phyloP scores from a whole-genome alignment of 805 yeast genomes.

The Candida fluviatilis region DNA sequence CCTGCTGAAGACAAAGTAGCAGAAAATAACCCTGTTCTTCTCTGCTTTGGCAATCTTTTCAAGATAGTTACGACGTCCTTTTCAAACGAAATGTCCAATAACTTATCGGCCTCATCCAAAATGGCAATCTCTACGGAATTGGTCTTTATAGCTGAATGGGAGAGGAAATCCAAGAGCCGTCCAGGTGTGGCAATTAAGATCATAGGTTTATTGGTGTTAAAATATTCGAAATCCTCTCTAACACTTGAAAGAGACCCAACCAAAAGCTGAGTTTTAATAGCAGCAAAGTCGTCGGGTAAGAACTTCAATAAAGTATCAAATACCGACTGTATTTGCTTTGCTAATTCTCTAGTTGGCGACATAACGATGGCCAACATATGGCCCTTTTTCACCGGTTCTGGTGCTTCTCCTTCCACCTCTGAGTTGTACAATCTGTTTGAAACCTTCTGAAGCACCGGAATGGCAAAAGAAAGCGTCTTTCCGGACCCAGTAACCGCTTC shows the following conservation, averaged over 20 bases:
- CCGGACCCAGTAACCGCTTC: constrained; percentile 99
- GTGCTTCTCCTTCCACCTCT: constrained; percentile 15
- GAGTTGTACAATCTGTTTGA: constrained; percentile 23
- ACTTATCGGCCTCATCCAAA: constrained; percentile 89
- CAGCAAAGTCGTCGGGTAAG: constrained; percentile 44
- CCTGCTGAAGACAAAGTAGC: constrained; percentile 90
- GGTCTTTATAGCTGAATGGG: constrained; percentile 54
- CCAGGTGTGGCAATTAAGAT: constrained; percentile 93
- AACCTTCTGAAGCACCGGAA: constrained; percentile 76
- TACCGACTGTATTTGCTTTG: constrained; percentile 68
- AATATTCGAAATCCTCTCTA: constrained; percentile 66
- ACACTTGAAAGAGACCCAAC: constrained; percentile 62
- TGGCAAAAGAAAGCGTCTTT: constrained; percentile 86
- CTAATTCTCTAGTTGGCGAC: constrained; percentile 70
- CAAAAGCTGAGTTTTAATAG: constrained; percentile 54
- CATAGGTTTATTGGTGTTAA: constrained; percentile 56
- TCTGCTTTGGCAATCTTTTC: constrained; percentile 75
- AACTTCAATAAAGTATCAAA: constrained; percentile 54
- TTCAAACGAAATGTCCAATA: constrained; percentile 74
- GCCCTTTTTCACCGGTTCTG: constrained; percentile 48
- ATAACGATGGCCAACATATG: constrained; percentile 68
- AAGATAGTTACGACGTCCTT: constrained; percentile 66
- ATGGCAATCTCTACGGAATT: constrained; percentile 67
- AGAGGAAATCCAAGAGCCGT: constrained; percentile 69
- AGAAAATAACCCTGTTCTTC: constrained; percentile 89